Evolutionary conservation across 2,329 filamentous ascomycete genomes (phyloP), one percentile per base, ranked within the genome.

Genomic region (Aureobasidium sp.): DNA sequence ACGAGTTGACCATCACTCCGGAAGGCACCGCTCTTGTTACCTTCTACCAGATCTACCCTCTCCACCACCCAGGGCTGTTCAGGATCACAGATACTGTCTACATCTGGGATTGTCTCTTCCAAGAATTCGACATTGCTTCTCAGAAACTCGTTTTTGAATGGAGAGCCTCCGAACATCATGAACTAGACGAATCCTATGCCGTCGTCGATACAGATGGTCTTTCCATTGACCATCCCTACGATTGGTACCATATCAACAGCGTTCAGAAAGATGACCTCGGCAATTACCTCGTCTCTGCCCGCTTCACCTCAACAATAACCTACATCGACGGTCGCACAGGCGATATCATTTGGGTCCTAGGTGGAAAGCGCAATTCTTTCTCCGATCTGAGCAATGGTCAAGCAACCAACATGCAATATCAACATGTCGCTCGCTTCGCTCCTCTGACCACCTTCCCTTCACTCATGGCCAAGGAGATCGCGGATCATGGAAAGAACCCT

Each of bases 241-340:
- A 82, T 64, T 81, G 75, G 68, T 80, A 79, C 68, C 80, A 82
- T 67, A 77, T 84, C 68, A 82, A 83, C 69, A 79, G 79, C 47
- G 70, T 83, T 30, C 77, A 80, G 65, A 81, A 82, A 67, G 76
- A 77, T 55, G 66, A 70, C 0, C 67, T 74, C 0, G 79, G 80
- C 2, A 78, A 83, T 65, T 84, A 81, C 63, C 67, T 84, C 13
- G 72, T 84, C 37, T 83, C 81, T 0, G 75, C 77, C 1, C 77
- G 80, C 2, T 75, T 81, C 66, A 75, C 76, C 54, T 76, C 75
- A 64, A 73, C 76, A 7, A 72, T 83, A 21, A 73, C 73, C 36
- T 77, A 76, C 51, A 74, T 84, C 66, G 76, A 77, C 61, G 72
- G 73, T 9, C 72, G 70, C 3, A 75, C 76, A 11, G 80, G 81